Conservation (phyloP, 768 basidiomycete genomes). For the Trametes meyenii region DNA sequence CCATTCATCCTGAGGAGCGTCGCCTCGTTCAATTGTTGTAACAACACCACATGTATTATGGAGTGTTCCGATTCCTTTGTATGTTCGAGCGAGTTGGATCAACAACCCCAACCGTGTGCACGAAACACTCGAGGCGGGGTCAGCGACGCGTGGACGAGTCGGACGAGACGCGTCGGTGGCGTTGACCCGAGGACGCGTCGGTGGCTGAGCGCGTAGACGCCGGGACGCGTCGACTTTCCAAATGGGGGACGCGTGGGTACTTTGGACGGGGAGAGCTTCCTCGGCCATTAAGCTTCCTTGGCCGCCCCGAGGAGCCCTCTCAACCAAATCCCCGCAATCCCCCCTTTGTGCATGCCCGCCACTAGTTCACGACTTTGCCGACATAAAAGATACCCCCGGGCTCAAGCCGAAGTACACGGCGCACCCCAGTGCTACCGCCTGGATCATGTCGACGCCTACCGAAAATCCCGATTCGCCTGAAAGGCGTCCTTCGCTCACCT, state of each 20-base stretch:
- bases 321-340: neutral
- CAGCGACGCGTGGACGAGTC: neutral
- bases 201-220: neutral
- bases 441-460: neutral
- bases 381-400: neutral
- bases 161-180: constrained; percentile 12
- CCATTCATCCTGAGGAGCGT: neutral
- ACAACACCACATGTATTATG: constrained; percentile 1
- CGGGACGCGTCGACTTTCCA: constrained; percentile 17
- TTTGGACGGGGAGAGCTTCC: constrained; percentile 4
- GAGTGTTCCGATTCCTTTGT: neutral
- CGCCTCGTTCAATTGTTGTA: constrained; percentile 11
- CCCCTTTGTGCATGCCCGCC: neutral
- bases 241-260: constrained; percentile 16
- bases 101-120: no score
- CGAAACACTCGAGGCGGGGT: no score
- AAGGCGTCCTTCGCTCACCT: constrained; percentile 1
- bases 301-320: neutral
- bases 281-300: neutral
- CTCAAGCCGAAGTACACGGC: neutral
- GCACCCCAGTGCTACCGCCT: neutral
- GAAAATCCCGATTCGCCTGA: neutral
- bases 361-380: neutral
- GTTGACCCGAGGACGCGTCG: no score
- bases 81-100: constrained; percentile 12